phyloP scores from a whole-genome alignment of 495 filamentous ascomycete genomes.

The Talaromyces adpressus region DNA sequence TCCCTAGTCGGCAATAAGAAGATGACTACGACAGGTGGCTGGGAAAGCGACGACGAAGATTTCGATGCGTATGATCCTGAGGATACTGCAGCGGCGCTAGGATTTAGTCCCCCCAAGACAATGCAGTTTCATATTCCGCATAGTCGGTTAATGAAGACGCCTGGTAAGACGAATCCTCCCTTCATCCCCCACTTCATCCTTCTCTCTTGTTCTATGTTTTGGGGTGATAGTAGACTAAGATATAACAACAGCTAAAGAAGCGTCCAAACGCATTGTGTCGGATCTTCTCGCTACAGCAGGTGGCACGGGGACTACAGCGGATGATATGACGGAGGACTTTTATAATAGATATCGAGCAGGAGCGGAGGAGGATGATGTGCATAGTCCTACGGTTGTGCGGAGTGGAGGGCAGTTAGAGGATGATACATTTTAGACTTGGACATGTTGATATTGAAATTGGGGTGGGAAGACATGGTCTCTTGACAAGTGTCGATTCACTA shows the following conservation, averaged over 20 bases:
- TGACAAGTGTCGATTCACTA: no score
- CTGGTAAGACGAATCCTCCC: no score
- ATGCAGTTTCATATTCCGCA: conserved; percentile 94
- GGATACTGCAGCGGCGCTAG: conserved; percentile 50
- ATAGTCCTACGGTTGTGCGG: conserved; percentile 70
- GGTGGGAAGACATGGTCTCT: not conserved
- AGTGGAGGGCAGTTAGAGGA: conserved; percentile 59
- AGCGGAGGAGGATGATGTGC: conserved; percentile 48
- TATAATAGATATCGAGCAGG: not conserved
- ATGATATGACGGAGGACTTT: conserved; percentile 11
- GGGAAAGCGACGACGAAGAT: conserved; percentile 56
- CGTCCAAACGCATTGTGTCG: conserved; percentile 84
- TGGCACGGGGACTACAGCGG: conserved; percentile 41
- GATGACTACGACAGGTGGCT: conserved; percentile 36
- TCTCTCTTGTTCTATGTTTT: no score
- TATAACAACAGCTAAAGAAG: conserved; percentile 64
- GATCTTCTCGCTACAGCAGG: conserved; percentile 84
- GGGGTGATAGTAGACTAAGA: not conserved
- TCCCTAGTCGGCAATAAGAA: conserved; percentile 12
- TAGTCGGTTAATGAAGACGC: conserved; percentile 81
- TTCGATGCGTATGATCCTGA: conserved; percentile 50
- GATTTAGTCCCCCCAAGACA: conserved; percentile 88
- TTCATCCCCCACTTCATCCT: no score
- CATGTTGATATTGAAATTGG: not conserved
- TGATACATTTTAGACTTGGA: conserved; percentile 56